Evolutionary conservation across 106 monocot genomes (phyloP).

Genomic region (Dioscorea alata): DNA sequence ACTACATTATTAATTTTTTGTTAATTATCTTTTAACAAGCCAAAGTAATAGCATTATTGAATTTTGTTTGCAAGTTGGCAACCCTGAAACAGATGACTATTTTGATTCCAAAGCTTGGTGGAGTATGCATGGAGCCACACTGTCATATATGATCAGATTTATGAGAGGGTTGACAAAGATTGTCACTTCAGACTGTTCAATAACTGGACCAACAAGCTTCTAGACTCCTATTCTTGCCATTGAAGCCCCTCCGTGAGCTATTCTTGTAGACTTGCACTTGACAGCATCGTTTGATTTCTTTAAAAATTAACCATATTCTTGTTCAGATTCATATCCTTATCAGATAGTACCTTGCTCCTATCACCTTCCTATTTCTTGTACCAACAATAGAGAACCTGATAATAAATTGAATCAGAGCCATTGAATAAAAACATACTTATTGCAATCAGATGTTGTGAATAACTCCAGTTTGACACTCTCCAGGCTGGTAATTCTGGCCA

Average conservation of each 20-base stretch:
- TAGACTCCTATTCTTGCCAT: conserved; percentile 81
- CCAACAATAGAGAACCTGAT: not conserved
- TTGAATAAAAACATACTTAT: conserved; percentile 37
- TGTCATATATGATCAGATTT: conserved; percentile 67
- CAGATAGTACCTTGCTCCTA: conserved; percentile 78
- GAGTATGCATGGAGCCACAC: conserved; percentile 93
- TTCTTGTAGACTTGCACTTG: conserved; percentile 77
- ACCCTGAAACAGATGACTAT: conserved; percentile 63
- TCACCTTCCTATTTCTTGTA: conserved; percentile 15
- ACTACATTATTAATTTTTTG: not conserved
- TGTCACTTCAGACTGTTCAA: conserved; percentile 51
- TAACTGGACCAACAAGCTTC: conserved; percentile 78
- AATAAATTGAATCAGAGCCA: no score
- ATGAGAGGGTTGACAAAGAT: conserved; percentile 19
- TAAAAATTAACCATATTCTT: conserved; percentile 3
- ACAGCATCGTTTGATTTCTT: conserved; percentile 5
- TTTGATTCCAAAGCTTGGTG: conserved; percentile 52
- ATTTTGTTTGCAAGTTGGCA: conserved; percentile 48
- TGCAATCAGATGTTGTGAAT: conserved; percentile 59
- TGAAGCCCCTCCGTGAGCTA: conserved; percentile 76
- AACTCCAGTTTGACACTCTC: conserved; percentile 67
- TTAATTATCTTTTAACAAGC: no score
- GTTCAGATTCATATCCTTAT: conserved; percentile 65
- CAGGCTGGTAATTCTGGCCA: conserved; percentile 95
- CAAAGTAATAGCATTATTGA: no score